A percentile compares a stretch with the other conserved stretches of the same genome.
Conservation (phyloP, 2,329 filamentous ascomycete genomes). For the Fusarium sp. region DNA sequence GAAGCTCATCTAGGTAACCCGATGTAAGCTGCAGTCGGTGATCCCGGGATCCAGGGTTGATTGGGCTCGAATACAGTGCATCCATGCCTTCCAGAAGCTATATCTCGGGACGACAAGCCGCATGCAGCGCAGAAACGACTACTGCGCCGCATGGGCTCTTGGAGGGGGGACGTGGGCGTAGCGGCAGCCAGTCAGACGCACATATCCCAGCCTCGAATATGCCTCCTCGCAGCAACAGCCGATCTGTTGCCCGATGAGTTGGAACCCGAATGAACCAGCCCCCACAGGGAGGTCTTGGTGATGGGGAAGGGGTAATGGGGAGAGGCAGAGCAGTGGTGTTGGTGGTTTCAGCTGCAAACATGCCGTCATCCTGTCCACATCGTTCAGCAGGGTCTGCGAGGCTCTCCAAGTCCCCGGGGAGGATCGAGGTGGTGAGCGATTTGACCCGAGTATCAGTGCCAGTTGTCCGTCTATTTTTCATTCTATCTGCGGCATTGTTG, state of each 20-base stretch:
- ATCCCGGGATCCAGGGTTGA: constrained; percentile 20
- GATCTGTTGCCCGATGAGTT: constrained; percentile 27
- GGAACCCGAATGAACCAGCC: constrained; percentile 26
- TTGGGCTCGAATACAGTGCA: constrained; percentile 30
- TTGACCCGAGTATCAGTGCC: constrained; percentile 18
- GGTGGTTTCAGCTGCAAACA: constrained; percentile 9
- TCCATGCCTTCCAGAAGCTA: constrained; percentile 29
- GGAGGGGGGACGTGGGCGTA: constrained; percentile 23
- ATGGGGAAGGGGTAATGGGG: not conserved
- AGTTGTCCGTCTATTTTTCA: constrained; percentile 32
- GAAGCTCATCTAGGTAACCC: not conserved
- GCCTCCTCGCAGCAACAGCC: constrained; percentile 18
- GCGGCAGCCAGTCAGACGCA: constrained; percentile 32
- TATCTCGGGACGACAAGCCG: constrained; percentile 17
- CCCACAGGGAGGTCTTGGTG: constrained; percentile 10
- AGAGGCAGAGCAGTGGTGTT: constrained; percentile 3
- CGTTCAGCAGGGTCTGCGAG: constrained; percentile 18
- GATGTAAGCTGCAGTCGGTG: constrained; percentile 2
- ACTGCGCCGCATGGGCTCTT: constrained; percentile 21
- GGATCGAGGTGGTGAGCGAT: constrained; percentile 14
- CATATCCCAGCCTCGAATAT: constrained; percentile 18
- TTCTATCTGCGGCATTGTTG: constrained; percentile 31
- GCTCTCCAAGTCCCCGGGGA: constrained; percentile 16
- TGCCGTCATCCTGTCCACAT: constrained; percentile 21
- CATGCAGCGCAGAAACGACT: constrained; percentile 16